Conservation (phyloP, 2,329 filamentous ascomycete species). For the Diaporthe sp. region DNA sequence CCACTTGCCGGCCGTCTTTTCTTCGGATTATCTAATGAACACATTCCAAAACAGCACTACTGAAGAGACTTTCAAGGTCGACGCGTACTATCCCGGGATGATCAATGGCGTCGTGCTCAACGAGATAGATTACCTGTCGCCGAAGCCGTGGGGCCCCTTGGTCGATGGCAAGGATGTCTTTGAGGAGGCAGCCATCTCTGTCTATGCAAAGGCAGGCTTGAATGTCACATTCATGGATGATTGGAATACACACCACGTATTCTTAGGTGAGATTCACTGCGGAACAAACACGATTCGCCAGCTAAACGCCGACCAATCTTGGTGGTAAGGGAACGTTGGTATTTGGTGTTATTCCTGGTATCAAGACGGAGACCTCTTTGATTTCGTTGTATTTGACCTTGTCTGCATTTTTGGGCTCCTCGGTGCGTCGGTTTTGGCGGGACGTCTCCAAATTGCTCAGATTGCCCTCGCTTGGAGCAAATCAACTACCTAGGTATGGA, state of each 20-base stretch:
- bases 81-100: neutral
- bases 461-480: neutral
- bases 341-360: neutral
- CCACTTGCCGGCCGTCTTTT: neutral
- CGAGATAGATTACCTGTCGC: neutral
- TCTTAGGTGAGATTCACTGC: neutral
- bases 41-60: neutral
- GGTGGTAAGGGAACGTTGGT: neutral
- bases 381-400: neutral
- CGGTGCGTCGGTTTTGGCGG: neutral
- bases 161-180: neutral
- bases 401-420: neutral
- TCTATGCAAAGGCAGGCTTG: neutral
- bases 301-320: neutral
- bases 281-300: neutral
- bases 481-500: neutral
- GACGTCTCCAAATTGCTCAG: neutral
- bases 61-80: neutral
- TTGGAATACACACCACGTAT: neutral
- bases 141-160: neutral
- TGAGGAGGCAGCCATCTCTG: neutral
- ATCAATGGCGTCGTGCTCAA: neutral
- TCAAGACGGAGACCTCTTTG: neutral
- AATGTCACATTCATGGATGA: neutral
- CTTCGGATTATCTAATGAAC: neutral